Base-by-base conservation (phyloP, 2,329 filamentous ascomycete genomes). In the Pseudogymnoascus sp. region DNA sequence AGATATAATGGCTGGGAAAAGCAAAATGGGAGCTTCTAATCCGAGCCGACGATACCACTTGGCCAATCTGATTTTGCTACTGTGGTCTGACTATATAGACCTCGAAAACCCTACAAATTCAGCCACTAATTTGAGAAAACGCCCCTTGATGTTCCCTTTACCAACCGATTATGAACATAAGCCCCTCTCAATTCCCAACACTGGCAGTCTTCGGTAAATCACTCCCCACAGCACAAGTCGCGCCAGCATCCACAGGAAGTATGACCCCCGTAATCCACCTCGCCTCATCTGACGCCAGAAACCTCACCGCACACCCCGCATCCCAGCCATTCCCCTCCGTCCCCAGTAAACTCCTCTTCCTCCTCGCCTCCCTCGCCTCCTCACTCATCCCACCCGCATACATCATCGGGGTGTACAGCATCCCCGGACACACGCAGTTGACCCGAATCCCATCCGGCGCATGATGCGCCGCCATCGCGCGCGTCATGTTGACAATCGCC, bases 311-410 rank as follows among this genome's bases (percentile, higher is more conserved):
- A 37, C 75, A 77, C 6, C 76, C 81, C 43, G 78, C 77, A 66
- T 84, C 81, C 80, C 81, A 83, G 0, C 76, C 81, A 64, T 75
- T 82, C 0, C 81, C 81, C 66, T 84, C 81, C 0, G 78, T 82
- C 24, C 78, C 77, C 80, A 83, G 81, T 0, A 81, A 81, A 0
- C 80, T 83, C 65, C 82, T 26, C 38, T 60, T 70, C 33, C 71
- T 76, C 16, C 78, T 69, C 0, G 73, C 72, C 24, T 74, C 73
- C 53, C 77, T 67, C 2, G 69, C 69, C 56, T 78, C 75, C 3
- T 74, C 70, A 7, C 66, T 71, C 76, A 79, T 79, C 50, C 50
- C 0, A 76, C 76, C 2, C 69, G 43, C 33, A 24, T 70, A 76
- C 70, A 79, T 76, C 78, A 81, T 80, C 0, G 81, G 81, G 0